Conservation (phyloP, 768 basidiomycete genomes). For the Nevesoporus exiguus region DNA sequence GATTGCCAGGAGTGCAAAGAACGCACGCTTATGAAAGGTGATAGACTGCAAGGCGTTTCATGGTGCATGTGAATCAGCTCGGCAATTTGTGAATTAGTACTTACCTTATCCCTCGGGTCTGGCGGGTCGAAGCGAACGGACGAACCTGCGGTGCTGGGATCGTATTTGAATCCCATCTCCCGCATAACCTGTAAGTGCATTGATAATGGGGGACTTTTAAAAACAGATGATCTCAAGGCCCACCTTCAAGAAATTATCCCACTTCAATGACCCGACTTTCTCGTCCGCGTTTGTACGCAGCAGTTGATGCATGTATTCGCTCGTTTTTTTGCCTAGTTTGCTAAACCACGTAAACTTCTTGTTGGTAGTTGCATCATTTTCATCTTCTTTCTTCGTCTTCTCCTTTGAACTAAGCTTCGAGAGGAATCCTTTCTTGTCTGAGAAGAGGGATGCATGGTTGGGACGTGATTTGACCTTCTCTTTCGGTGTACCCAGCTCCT, state of each 20-base stretch:
- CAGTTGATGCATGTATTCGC: slow-evolving; percentile 60
- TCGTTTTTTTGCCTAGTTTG: slow-evolving; percentile 57
- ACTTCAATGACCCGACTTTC: slow-evolving; percentile 64
- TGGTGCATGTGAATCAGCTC: slow-evolving; percentile 3
- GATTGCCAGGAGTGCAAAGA: not conserved
- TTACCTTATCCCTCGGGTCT: slow-evolving; percentile 43
- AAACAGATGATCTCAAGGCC: slow-evolving; percentile 2
- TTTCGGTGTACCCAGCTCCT: slow-evolving; percentile 49
- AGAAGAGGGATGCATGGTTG: slow-evolving; percentile 51
- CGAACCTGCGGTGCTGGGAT: slow-evolving; percentile 75
- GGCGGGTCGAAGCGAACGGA: slow-evolving; percentile 83
- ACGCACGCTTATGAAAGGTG: slow-evolving; percentile 70
- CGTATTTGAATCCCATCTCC: slow-evolving; percentile 73
- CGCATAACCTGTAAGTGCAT: slow-evolving; percentile 55
- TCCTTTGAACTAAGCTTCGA: slow-evolving; percentile 41
- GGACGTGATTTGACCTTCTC: slow-evolving; percentile 70
- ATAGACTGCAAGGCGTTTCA: slow-evolving; percentile 46
- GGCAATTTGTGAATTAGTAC: slow-evolving; percentile 9
- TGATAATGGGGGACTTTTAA: not conserved
- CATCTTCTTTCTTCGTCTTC: slow-evolving; percentile 35
- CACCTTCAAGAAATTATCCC: slow-evolving; percentile 78
- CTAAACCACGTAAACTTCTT: slow-evolving; percentile 55
- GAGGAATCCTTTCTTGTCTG: slow-evolving; percentile 46
- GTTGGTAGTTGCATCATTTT: slow-evolving; percentile 13
- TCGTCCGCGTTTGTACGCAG: slow-evolving; percentile 54